Evolutionary conservation across 2,329 filamentous ascomycete genomes (phyloP), one percentile per base, ranked within the genome.

Genomic region (Zasmidium cellare): DNA sequence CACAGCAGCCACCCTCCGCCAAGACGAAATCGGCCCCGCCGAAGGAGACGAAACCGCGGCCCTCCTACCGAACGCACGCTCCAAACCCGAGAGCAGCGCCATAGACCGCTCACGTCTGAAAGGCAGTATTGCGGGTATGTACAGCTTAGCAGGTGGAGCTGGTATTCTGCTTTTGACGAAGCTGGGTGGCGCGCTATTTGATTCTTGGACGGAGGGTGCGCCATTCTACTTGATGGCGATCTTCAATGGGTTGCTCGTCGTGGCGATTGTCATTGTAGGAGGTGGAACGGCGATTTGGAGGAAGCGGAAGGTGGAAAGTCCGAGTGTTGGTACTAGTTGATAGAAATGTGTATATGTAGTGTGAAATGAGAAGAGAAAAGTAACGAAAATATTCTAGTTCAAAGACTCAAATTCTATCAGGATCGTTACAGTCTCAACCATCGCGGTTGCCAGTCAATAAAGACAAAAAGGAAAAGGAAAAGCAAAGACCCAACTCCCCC

Each of bases 151-250:
- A 56, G 94, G 94, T 11, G 94, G 93, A 14, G 89, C 87, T 0
- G 94, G 92, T 0, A 99, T 99, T 53, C 74, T 99, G 55, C 75
- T 97, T 3, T 82, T 99, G 16, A 97, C 94, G 0, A 99, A 99
- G 76, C 74, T 94, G 3, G 94, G 94, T 12, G 94, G 94, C 0
- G 84, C 86, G 38, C 75, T 97, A 49, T 99, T 97, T 69, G 94
- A 99, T 73, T 80, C 75, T 19, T 78, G 87, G 53, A 87, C 87
- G 1, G 82, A 82, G 2, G 89, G 90, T 0, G 89, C 90, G 11
- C 94, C 94, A 0, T 97, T 99, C 72, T 96, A 92, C 72, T 88
- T 97, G 81, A 93, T 99, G 87, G 92, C 92, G 0, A 79, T 79
- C 0, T 97, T 97, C 72, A 97, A 97, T 71, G 89, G 76, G 0